Percentiles rank a stretch among this genome's conserved stretches.
Conservation (phyloP, 148 eudicot species). For the Chenopodium suecicum region DNA sequence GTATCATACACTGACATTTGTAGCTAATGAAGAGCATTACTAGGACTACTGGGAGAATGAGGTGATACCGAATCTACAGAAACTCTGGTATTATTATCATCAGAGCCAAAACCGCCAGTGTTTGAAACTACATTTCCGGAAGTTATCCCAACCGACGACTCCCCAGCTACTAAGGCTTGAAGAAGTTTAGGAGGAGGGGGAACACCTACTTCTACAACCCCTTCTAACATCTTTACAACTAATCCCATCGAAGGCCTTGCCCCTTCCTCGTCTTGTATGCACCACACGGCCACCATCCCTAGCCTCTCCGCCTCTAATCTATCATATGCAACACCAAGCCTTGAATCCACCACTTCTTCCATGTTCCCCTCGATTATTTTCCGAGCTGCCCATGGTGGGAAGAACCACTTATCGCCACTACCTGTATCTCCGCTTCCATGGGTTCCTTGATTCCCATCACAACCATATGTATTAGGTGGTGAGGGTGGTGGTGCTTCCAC, state of each 20-base stretch:
- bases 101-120: conserved; percentile 24
- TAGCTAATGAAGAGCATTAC: conserved; percentile 14
- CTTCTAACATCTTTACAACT: conserved; percentile 90
- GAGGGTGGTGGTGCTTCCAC: conserved; percentile 59
- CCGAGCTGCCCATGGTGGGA: conserved; percentile 77
- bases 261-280: conserved; percentile 75
- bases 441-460: conserved; percentile 13
- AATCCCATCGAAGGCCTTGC: conserved; percentile 70
- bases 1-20: conserved; percentile 12
- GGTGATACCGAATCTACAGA: conserved; percentile 29
- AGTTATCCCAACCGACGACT: conserved; percentile 53
- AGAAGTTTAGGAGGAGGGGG: conserved; percentile 81
- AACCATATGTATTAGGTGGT: conserved; percentile 12
- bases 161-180: conserved; percentile 78
- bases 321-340: conserved; percentile 43
- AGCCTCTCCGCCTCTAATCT: conserved; percentile 49
- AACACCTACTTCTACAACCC: conserved; percentile 58
- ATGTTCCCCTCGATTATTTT: conserved; percentile 48
- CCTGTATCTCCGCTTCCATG: conserved; percentile 23
- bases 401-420: conserved; percentile 63
- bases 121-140: conserved; percentile 14
- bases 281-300: conserved; percentile 74
- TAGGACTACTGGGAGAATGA: conserved; percentile 18
- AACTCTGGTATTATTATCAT: conserved; percentile 18
- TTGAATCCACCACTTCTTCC: conserved; percentile 49